Evolutionary conservation across 2,329 filamentous ascomycete genomes (phyloP).

Genomic region (Phyllosticta citribraziliensis): DNA sequence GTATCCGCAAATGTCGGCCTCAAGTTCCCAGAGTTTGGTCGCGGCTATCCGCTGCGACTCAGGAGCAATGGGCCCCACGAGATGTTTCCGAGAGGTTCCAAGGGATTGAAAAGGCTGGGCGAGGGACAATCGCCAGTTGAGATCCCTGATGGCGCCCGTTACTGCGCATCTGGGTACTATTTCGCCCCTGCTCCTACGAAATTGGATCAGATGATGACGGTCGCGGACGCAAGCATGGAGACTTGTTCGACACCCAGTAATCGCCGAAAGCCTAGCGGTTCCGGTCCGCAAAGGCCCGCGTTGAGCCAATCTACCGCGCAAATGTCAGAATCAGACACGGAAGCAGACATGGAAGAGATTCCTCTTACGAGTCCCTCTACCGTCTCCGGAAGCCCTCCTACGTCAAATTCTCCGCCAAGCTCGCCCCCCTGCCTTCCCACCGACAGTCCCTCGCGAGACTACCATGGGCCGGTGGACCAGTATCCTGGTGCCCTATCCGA

Average conservation of each 20-base stretch:
- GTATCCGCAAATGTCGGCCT: neutral
- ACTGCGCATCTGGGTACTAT: neutral
- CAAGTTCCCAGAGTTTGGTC: neutral
- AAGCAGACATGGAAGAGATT: neutral
- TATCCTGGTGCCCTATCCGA: neutral
- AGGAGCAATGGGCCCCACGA: neutral
- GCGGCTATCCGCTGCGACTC: neutral
- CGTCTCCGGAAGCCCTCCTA: neutral
- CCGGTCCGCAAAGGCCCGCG: neutral
- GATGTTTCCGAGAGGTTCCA: neutral
- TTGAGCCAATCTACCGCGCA: neutral
- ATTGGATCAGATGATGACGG: neutral
- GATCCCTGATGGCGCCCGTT: neutral
- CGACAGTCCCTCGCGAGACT: neutral
- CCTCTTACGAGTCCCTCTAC: neutral
- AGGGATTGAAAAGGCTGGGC: neutral
- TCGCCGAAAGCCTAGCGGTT: neutral
- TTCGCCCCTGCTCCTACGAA: neutral
- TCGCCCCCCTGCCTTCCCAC: neutral
- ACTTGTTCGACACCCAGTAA: neutral
- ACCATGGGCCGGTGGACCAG: neutral
- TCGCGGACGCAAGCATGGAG: neutral
- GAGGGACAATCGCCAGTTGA: neutral
- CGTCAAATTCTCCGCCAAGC: neutral
- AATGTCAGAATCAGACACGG: neutral